Evolutionary conservation across 768 basidiomycete species (phyloP).

Genomic region (Rhizopogon roseolus): DNA sequence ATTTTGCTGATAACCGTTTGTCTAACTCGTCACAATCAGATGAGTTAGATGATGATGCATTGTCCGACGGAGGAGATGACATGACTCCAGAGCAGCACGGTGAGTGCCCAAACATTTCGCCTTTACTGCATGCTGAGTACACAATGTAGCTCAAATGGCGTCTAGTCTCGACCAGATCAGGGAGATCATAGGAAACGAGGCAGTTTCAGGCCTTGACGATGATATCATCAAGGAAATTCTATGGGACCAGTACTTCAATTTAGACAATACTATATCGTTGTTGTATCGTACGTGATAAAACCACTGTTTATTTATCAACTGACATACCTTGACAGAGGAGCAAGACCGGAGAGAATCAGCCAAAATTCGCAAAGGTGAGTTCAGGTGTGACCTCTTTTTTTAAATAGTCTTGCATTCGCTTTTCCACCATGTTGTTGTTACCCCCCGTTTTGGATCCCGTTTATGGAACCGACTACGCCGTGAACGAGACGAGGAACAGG

Average conservation of each 20-base stretch:
- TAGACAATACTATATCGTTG: conserved; percentile 71
- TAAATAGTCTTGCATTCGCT: conserved; percentile 33
- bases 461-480: conserved; percentile 32
- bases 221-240: conserved; percentile 70
- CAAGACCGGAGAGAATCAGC: conserved; percentile 57
- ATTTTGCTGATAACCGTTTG: not conserved
- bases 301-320: not conserved
- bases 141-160: conserved; percentile 54
- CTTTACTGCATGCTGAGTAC: conserved; percentile 1
- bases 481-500: conserved; percentile 35
- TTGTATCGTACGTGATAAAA: conserved; percentile 55
- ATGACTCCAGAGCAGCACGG: conserved; percentile 83
- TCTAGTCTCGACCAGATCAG: conserved; percentile 67
- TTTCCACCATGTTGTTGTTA: conserved; percentile 24
- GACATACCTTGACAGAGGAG: conserved; percentile 47
- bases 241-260: conserved; percentile 87
- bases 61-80: conserved; percentile 75
- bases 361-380: conserved; percentile 84
- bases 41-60: conserved; percentile 79
- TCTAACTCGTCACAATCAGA: conserved; percentile 39
- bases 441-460: conserved; percentile 24
- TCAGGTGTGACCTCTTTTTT: conserved; percentile 17
- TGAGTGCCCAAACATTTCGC: conserved; percentile 23
- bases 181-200: conserved; percentile 60
- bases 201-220: conserved; percentile 66